Conservation (phyloP, 768 basidiomycete species). For the Roridomyces roridus region DNA sequence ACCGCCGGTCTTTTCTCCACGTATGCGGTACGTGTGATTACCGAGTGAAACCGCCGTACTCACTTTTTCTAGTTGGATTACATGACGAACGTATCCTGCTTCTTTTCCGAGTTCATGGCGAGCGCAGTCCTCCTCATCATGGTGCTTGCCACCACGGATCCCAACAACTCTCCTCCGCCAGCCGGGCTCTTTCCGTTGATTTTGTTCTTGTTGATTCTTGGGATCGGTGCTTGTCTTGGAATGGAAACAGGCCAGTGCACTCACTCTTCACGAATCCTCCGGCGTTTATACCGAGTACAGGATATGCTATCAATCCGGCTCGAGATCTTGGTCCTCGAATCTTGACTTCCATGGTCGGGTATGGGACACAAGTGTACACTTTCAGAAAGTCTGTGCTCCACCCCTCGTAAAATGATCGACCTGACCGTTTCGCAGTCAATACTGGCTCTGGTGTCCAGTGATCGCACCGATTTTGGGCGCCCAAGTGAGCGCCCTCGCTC, state of each 20-base stretch:
- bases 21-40: background rate
- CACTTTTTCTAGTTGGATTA: constrained; percentile 10
- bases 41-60: background rate
- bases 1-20: background rate
- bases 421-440: constrained; percentile 51
- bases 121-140: constrained; percentile 51
- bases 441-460: constrained; percentile 77
- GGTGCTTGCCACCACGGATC: constrained; percentile 51
- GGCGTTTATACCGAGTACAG: constrained; percentile 24
- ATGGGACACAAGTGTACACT: constrained; percentile 54
- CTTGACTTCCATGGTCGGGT: constrained; percentile 74
- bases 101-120: constrained; percentile 49
- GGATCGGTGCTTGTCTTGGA: constrained; percentile 51
- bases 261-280: too few species aligned
- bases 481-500: background rate
- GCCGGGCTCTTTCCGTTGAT: constrained; percentile 50
- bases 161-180: constrained; percentile 44
- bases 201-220: constrained; percentile 53
- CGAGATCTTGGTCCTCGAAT: constrained; percentile 63
- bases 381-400: constrained; percentile 45
- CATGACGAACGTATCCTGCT: constrained; percentile 19
- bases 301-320: constrained; percentile 61
- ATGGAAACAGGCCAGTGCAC: constrained; percentile 46
- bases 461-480: constrained; percentile 65
- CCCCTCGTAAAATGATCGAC: background rate